A percentile compares a stretch with the other conserved stretches of the same genome.
These are phyloP conservation scores for Microsporum audouinii DNA, from an alignment of 2,329 filamentous ascomycete genomes.

Conservation along the genomic window DNA sequence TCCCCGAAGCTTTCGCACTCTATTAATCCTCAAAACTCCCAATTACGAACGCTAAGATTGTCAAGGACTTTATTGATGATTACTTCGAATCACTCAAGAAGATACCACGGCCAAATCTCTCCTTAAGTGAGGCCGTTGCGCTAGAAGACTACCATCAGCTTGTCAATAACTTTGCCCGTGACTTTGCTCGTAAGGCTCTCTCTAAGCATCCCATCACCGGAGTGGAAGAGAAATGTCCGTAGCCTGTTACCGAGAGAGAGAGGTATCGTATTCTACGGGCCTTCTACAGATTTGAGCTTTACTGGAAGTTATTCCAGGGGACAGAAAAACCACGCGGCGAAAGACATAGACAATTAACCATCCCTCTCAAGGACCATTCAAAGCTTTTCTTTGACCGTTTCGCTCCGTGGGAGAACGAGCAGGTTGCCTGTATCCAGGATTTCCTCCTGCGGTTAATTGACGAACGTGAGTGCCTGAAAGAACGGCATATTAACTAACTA, in stretches of 20 bases:
- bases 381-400: slow-evolving; percentile 7
- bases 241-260: background rate
- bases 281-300: slow-evolving; percentile 13
- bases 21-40: background rate
- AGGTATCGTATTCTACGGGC: slow-evolving; percentile 10
- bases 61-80: background rate
- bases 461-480: background rate
- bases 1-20: background rate
- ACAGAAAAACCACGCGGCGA: background rate
- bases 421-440: slow-evolving; percentile 12
- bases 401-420: slow-evolving; percentile 13
- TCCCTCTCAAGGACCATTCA: background rate
- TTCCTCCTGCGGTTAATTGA: slow-evolving; percentile 6
- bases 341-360: background rate
- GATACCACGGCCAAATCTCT: background rate
- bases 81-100: background rate
- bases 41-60: background rate
- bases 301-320: slow-evolving; percentile 9
- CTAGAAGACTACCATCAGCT: background rate
- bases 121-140: background rate
- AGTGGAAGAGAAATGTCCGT: background rate
- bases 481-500: too few species aligned
- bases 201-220: background rate
- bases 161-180: background rate
- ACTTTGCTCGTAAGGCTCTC: background rate